Base-by-base conservation (phyloP, 257 asterid genomes). In the Nyctanthes arbortristis region DNA sequence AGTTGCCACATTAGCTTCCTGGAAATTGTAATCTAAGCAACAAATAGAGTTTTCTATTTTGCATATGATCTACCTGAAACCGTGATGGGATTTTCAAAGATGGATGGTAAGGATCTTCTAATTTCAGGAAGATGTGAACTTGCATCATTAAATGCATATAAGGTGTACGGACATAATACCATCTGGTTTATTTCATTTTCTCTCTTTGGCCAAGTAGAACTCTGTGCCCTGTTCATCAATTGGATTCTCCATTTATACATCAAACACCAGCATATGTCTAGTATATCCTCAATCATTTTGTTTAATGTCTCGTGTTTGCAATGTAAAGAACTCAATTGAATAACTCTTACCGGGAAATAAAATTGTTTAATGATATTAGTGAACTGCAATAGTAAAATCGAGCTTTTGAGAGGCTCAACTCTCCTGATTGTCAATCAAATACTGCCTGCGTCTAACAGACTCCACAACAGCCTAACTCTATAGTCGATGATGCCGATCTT, bases 1-100 rank as follows among this genome's bases (percentile, higher is more conserved):
- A n/a, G 30, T 18, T 49, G 58, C 58, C 30, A 22, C 13, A 12
- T 5, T 25, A 78, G 74, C 12, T 49, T 64, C 63, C 64, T 27
- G 24, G 66, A 65, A 29, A 69, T 55, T 70, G 61, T 68, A 65
- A 52, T 72, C 67, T 54, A 43, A 49, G 56, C 30, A 43, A 33
- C 54, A 32, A 27, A 60, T 71, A 65, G 54, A 36, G 54, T 58
- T 61, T n/a, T 62, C 29, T 36, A 27, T 28, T 58, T n/a, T 57
- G 22, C 56, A 45, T 30, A 59, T 25, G 24, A 61, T 25, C 28
- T 32, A 58, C 47, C 31, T 31, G 27, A 22, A 77, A 56, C 18
- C 63, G 7, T 8, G 18, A 22, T 64, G 22, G 4, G 43, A 22
- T 59, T 58, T 69, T 64, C 71, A 62, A 10, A 69, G 61, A 28